Base-by-base conservation (phyloP, 495 filamentous ascomycete species). In the Antarctomyces pellizariae region DNA sequence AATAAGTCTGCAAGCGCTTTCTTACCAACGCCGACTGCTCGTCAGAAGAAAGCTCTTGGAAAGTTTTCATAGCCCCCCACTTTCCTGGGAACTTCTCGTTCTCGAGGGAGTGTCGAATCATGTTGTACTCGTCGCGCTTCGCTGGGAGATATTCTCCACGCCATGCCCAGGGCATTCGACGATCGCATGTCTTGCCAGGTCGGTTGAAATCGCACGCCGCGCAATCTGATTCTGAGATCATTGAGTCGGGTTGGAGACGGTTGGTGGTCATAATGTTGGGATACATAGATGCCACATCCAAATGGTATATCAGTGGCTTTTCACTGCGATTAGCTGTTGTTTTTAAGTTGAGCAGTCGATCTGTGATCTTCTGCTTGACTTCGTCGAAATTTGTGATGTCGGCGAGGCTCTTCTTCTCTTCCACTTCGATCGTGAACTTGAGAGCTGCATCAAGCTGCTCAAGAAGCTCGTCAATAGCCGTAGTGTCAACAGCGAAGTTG, bases 251-350 rank as follows among this genome's bases (percentile, higher is more conserved):
- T 31, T 99, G 86, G 16, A 99, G 50, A 39, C 86, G 77, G 42
- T 99, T 99, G 6, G 89, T 99, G 3, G 86, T 95, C 89, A 99
- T 99, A 49, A 99, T 99, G 45, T 99, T 99, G 10, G 86, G 86
- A 47, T 99, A 99, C 86, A 99, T 99, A 28, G 86, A 91, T 9
- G 86, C 86, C 24, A 99, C 86, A 39, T 99, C 86, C 44, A 99
- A 57, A 57, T 99, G 86, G 48, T 99, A 99, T 29, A 99, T 99
- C 18, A 78, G 71, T 1, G 86, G 86, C 14, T 68, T 58, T 43
- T 99, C 86, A 32, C 57, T 62, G 28, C 86, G 57, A 33, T 75
- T 74, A 0, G 86, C 83, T 0, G 72, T 79, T 19, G 65, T 54
- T 46, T 77, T 90, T 17, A 99, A 57, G 36, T 67, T 59, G 7